Evolutionary conservation across 331 rosid genomes (phyloP), one percentile per base, ranked within the genome.

Genomic region (Dryas integrifolia): DNA sequence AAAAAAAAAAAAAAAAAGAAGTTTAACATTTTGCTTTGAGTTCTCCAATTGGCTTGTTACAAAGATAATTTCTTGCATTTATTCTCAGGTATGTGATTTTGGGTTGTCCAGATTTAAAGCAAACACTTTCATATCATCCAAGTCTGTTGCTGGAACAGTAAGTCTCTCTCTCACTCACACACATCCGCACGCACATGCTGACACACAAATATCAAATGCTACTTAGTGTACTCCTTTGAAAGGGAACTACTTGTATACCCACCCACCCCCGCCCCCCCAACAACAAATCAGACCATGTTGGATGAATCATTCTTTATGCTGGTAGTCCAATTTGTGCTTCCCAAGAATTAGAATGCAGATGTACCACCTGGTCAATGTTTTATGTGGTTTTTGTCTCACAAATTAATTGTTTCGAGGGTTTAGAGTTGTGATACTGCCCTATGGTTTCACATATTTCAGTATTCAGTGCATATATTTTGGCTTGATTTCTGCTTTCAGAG

Each of bases 81-180:
- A 30, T 85, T 39, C 60, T 51, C 77, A 95, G 99, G 96, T 95
- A 40, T 76, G 93, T 41, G 97, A 95, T 83, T 95, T 95, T 85
- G 99, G 99, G 77, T 73, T 95, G 88, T 95, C 99, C 77, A 89
- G 99, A 88, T 92, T 95, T 79, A 95, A 92, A 82, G 92, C 92
- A 9, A 88, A 88, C 87, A 92, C 97, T 61, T 95, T 87, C 83
- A 82, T 95, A 82, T 80, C 99, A 45, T 95, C 98, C 9, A 95
- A 95, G 80, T 89, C 96, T 49, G 96, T 95, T 56, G 97, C 98
- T 5, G 97, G 99, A 85, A 95, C 98, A 69, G 99, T 95, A 86
- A 79, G 88, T 79, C 70, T 84, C 48, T 52, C 78, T 62, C 47
- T 21, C 68, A 43, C 16, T 62, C 5, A 58, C 76, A 26, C 8